Evolutionary conservation across 2,329 filamentous ascomycete species (phyloP).

Genomic region (Trichoderma polysporum): DNA sequence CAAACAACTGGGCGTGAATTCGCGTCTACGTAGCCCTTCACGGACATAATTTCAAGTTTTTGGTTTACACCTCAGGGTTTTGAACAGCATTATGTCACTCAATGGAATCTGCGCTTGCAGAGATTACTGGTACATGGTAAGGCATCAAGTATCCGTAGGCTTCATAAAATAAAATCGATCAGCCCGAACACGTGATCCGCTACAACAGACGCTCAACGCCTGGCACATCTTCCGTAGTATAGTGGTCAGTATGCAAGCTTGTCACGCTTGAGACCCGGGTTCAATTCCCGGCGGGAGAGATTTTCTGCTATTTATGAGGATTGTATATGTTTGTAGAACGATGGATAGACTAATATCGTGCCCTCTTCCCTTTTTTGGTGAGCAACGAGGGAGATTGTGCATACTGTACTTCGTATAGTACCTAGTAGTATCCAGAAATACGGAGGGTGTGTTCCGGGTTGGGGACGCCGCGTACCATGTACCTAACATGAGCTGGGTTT

Average conservation of each 20-base stretch:
- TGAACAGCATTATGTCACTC: no score
- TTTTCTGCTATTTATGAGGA: neutral
- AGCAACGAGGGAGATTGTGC: neutral
- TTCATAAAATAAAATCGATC: neutral
- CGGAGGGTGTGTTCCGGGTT: neutral
- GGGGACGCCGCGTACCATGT: neutral
- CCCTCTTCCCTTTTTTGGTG: neutral
- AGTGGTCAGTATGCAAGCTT: conserved; percentile 29
- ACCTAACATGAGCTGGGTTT: no score
- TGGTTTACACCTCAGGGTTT: no score
- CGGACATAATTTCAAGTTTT: no score
- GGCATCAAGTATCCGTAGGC: neutral
- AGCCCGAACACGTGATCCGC: conserved; percentile 11
- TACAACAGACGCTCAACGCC: conserved; percentile 21
- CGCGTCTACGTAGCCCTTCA: no score
- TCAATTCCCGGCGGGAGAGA: conserved; percentile 28
- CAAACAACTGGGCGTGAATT: neutral
- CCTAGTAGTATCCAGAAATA: neutral
- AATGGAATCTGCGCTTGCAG: no score
- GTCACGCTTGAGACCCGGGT: conserved; percentile 29
- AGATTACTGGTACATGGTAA: neutral
- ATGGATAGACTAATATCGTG: neutral
- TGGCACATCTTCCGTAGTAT: conserved; percentile 26
- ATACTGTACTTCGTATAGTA: neutral
- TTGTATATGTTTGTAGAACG: neutral